Base-by-base conservation (phyloP, 2,329 filamentous ascomycete species). In the Aspergillus floridensis region DNA sequence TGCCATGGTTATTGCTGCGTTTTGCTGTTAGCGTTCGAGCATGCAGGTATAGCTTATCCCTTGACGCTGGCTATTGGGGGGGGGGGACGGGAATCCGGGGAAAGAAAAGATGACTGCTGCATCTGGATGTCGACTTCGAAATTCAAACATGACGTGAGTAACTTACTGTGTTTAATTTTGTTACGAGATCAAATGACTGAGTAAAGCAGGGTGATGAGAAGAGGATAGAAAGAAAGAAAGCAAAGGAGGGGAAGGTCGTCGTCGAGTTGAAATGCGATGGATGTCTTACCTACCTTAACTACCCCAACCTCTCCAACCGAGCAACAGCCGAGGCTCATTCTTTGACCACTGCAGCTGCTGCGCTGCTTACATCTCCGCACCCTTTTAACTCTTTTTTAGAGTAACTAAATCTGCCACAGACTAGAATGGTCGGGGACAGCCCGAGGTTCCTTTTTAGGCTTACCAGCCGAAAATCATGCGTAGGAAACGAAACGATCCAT, bases 1-100 rank as follows among this genome's bases (percentile, higher is more conserved):
- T 67, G 91, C 89, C 91, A 93, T 95, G 69, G 68, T 72, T 64
- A 52, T 19, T 35, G 32, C 32, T 35, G 32, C 14, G 21, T 10
- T 56, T 56, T 52, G n/a, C 38, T 32, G n/a, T 55, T 5, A 44
- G 32, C 6, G 7, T 26, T n/a, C 26, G 26, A 6, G 26, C 26
- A 26, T 26, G 5, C 22, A 22, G 22, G 22, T 22, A 22, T 29
- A 21, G 41, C 38, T 26, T 41, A 44, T 35, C 22, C 24, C 19
- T 41, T 44, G 35, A n/a, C 26, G 51, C 16, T 19, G 22, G 22
- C 22, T 44, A 29, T 6, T n/a, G n/a, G n/a, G n/a, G n/a, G 35
- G 22, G 21, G 51, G 26, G 8, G 3, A 29, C 26, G 26, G 7
- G 8, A 6, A 26, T 26, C 26, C 26, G 26, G 26, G 26, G 26